phyloP scores from a whole-genome alignment of 805 yeast genomes.

The Saccharomycopsis fibuligera region DNA sequence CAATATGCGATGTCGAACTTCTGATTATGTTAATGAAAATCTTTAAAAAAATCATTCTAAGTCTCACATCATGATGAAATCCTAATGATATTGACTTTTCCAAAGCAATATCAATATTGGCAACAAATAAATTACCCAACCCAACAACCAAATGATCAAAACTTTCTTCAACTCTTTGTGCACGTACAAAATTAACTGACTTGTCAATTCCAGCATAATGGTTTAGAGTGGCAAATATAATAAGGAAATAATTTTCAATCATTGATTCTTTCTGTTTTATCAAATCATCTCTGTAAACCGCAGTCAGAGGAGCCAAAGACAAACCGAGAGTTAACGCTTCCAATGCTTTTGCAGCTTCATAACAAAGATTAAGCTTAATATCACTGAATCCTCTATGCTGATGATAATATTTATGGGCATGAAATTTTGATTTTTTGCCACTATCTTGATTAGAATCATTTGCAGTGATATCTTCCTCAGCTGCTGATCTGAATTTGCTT shows the following conservation, averaged over 20 bases:
- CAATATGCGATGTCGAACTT: slow-evolving; percentile 14
- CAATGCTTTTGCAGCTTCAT: slow-evolving; percentile 6
- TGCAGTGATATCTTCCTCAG: background rate
- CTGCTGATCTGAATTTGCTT: background rate
- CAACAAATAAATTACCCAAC: slow-evolving; percentile 59
- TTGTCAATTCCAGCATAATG: slow-evolving; percentile 35
- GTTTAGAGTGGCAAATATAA: background rate
- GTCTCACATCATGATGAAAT: slow-evolving; percentile 58
- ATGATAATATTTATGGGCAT: background rate
- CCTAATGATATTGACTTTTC: slow-evolving; percentile 73
- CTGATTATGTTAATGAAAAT: slow-evolving; percentile 64
- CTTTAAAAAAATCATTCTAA: slow-evolving; percentile 66
- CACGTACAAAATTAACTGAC: slow-evolving; percentile 36
- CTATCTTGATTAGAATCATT: background rate
- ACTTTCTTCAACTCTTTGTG: slow-evolving; percentile 49
- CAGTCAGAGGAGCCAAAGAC: background rate
- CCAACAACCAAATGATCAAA: slow-evolving; percentile 59
- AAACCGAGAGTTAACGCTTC: background rate
- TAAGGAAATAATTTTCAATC: slow-evolving; percentile 7
- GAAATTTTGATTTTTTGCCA: background rate
- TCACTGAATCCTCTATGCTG: background rate
- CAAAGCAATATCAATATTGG: slow-evolving; percentile 73
- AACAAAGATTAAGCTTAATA: background rate
- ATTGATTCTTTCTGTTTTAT: slow-evolving; percentile 4
- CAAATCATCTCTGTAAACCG: background rate